Percentiles rank a stretch among this genome's conserved stretches.
Evolutionary conservation across 2,329 filamentous ascomycete genomes (phyloP).

Genomic region (Phoma herbarum): DNA sequence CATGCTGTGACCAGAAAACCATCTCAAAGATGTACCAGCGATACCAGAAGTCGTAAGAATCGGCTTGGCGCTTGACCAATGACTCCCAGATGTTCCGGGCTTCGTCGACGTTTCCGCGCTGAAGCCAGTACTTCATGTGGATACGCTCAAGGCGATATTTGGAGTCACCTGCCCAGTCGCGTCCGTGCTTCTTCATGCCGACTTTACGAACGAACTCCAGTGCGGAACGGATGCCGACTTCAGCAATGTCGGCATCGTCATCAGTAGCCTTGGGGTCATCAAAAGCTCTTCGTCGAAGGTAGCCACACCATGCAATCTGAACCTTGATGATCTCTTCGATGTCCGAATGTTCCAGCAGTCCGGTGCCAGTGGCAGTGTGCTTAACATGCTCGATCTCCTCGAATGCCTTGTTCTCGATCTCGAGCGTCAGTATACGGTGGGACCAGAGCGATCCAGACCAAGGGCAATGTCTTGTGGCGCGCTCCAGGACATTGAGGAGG

Average conservation of each 20-base stretch:
- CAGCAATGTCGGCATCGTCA: slow-evolving; percentile 81
- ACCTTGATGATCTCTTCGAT: slow-evolving; percentile 90
- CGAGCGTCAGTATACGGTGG: slow-evolving; percentile 83
- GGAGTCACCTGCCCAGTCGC: slow-evolving; percentile 81
- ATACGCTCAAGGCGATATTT: slow-evolving; percentile 89
- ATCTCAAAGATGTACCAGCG: slow-evolving; percentile 94
- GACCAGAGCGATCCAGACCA: slow-evolving; percentile 94
- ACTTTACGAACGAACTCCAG: slow-evolving; percentile 83
- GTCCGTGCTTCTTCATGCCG: slow-evolving; percentile 78
- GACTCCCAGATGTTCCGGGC: slow-evolving; percentile 81
- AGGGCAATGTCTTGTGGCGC: slow-evolving; percentile 88
- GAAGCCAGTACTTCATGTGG: slow-evolving; percentile 88
- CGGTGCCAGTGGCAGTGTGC: slow-evolving; percentile 86
- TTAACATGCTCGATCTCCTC: slow-evolving; percentile 88
- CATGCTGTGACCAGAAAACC: slow-evolving; percentile 69
- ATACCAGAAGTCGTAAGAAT: slow-evolving; percentile 93
- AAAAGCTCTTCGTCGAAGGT: slow-evolving; percentile 86
- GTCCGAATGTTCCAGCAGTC: slow-evolving; percentile 83
- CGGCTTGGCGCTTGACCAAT: slow-evolving; percentile 72
- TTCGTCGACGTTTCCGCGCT: slow-evolving; percentile 78
- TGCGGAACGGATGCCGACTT: slow-evolving; percentile 85
- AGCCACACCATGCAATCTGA: slow-evolving; percentile 94
- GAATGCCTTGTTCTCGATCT: slow-evolving; percentile 79
- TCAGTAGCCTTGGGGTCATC: slow-evolving; percentile 74
- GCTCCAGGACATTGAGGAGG: slow-evolving; percentile 75